Conservation (phyloP, 306 rosid genomes). For the Quercus rubra region DNA sequence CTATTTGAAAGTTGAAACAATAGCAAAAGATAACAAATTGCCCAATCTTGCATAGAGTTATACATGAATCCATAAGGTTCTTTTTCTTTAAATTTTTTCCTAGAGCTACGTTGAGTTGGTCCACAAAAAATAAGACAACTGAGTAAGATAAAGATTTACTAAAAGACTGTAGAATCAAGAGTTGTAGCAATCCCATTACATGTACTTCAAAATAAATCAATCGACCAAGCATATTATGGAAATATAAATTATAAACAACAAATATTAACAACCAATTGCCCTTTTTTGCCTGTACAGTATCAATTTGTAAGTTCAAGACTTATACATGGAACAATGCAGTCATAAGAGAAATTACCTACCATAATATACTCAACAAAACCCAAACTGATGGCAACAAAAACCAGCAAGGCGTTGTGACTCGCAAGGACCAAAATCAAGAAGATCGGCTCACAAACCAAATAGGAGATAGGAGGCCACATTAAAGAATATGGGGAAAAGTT, state of each 20-base stretch:
- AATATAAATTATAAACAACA: not conserved
- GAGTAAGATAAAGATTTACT: too few relatives aligned
- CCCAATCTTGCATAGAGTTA: too few relatives aligned
- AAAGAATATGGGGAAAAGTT: slow-evolving; percentile 21
- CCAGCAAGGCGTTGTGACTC: slow-evolving; percentile 22
- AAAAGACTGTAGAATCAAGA: not conserved
- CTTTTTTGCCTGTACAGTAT: slow-evolving; percentile 33
- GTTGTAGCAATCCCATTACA: not conserved
- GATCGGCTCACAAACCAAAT: slow-evolving; percentile 22
- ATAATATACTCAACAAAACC: not conserved
- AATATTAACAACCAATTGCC: slow-evolving; percentile 17
- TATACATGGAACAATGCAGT: slow-evolving; percentile 4
- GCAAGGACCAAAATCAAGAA: slow-evolving; percentile 7
- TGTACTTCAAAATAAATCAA: not conserved
- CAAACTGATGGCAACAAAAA: slow-evolving; percentile 18
- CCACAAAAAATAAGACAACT: too few relatives aligned
- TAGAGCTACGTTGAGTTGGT: too few relatives aligned
- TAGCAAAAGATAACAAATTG: too few relatives aligned
- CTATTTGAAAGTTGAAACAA: too few relatives aligned
- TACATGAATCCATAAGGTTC: too few relatives aligned
- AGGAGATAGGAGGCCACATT: slow-evolving; percentile 11
- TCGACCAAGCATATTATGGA: not conserved
- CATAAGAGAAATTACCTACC: slow-evolving; percentile 10
- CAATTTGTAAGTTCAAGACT: slow-evolving; percentile 15
- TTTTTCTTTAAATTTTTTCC: too few relatives aligned